These are phyloP conservation scores for Ophiocordyceps camponoti-floridani DNA, from an alignment of 2,329 filamentous ascomycete species.

Conservation along the genomic window DNA sequence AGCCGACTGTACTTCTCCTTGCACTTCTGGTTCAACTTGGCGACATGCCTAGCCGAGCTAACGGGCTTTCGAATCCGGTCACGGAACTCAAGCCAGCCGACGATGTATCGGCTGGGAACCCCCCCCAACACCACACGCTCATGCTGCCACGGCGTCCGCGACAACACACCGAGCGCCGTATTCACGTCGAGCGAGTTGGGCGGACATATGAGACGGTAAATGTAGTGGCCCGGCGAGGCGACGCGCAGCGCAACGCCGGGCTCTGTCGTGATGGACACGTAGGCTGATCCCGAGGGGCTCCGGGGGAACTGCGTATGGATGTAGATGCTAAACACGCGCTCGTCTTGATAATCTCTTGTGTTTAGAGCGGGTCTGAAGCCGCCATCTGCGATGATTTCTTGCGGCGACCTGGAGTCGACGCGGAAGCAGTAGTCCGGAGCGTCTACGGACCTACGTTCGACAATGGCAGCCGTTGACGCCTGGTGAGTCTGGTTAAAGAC, in stretches of 20 bases:
- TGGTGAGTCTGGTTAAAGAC: too few relatives aligned
- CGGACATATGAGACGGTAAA: not conserved
- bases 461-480: too few relatives aligned
- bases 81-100: not conserved
- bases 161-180: not conserved
- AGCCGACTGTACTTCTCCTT: not conserved
- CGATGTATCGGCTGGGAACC: not conserved
- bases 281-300: not conserved
- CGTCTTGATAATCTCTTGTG: not conserved
- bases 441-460: not conserved
- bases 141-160: not conserved
- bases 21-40: not conserved
- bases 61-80: not conserved
- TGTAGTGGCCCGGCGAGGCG: not conserved
- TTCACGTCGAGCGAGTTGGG: not conserved
- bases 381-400: not conserved
- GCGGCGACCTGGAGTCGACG: not conserved
- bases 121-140: not conserved
- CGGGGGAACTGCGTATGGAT: not conserved
- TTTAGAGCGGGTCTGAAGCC: not conserved
- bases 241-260: not conserved
- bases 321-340: not conserved
- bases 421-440: not conserved
- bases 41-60: not conserved
- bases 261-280: not conserved